Base-by-base conservation (phyloP, 2,329 filamentous ascomycete species). In the Falciphora oryzae region DNA sequence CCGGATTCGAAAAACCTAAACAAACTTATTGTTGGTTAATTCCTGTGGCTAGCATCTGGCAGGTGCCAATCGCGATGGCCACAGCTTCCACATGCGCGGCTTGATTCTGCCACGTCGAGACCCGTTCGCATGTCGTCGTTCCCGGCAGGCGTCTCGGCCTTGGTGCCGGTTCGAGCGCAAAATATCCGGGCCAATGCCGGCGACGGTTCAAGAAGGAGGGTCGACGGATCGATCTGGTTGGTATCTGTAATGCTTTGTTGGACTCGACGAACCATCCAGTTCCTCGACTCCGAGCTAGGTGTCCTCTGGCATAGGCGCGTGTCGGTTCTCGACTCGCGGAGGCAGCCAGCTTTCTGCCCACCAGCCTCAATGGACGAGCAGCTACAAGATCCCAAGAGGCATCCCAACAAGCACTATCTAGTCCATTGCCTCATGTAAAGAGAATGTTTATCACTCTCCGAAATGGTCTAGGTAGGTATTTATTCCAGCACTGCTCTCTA, bases 391-490 rank as follows among this genome's bases (percentile, higher is more conserved):
- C 6, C 44, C 44, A 50, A 22, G 18, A 22, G 44, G 44, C 44
- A 50, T 7, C 44, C 44, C 44, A 22, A 53, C 44, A 53, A 27
- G 59, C 13, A 50, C 53, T 63, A 63, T 63, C 62, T 63, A 63
- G 62, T 44, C 62, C 62, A 63, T 63, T 63, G 50, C 31, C 35
- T 59, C 32, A 38, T 18, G 38, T 63, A 31, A 44, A 63, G 56
- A 63, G 62, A 57, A 58, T 63, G 62, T 63, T 63, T 63, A 25
- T 53, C 62, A 63, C 38, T 38, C 62, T 63, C 62, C 56, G 61
- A 44, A 59, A 63, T 63, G 62, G 62, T 63, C 62, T 59, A 63
- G 56, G 53, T 58, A 38, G 22, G 22, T 35, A 22, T 53, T 3
- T 11, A 53, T 53, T 53, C 44, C 44, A n/a, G 44, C 44, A 53